Evolutionary conservation across 1,284 basidiomycete genomes (phyloP), one percentile per base, ranked within the genome.

Genomic region (Sparassis latifolia): DNA sequence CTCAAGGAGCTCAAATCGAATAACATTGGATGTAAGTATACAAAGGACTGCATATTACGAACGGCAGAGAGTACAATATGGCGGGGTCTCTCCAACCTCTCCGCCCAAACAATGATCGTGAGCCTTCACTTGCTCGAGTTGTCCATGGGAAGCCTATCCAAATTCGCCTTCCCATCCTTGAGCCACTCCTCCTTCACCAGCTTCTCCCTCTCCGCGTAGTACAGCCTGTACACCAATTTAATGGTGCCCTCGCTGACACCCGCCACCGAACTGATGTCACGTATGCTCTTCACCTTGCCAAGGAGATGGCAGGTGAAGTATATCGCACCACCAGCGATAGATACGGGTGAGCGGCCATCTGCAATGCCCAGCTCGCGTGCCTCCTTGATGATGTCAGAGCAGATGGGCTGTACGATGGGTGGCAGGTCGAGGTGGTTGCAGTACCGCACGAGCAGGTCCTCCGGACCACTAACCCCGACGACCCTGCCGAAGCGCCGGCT

Each of bases 231-330:
- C 53, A 91, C 86, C 68, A 94, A 71, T 72, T 93, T 93, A 67
- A 98, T 96, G 46, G 96, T 98, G 48, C 92, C 89, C 64, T 98
- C 95, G 63, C 92, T 94, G n/a, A 98, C 94, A 6, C 92, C 92
- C 0, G 93, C 94, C n/a, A 97, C 90, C n/a, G 77, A 72, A 56
- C 89, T 89, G 63, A 99, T 96, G 60, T 96, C 91, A 68, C 86
- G 85, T 43, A 89, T 80, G 28, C 84, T 78, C 67, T 89, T 89
- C 33, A 74, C 63, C 57, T 84, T 82, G 51, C 86, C 90, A 59
- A 94, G 77, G 43, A 98, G 68, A 59, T 86, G 77, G 61, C 87
- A 90, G 27, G 92, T 91, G 70, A 98, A 97, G 73, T 89, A 95
- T 58, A 98, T 93, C 31, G 93, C 93, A 31, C 94, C 93, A 41